A percentile compares a stretch with the other conserved stretches of the same genome.
These are phyloP conservation scores for Schwanniomyces occidentalis DNA, from an alignment of 805 yeast species.

Conservation along the genomic window DNA sequence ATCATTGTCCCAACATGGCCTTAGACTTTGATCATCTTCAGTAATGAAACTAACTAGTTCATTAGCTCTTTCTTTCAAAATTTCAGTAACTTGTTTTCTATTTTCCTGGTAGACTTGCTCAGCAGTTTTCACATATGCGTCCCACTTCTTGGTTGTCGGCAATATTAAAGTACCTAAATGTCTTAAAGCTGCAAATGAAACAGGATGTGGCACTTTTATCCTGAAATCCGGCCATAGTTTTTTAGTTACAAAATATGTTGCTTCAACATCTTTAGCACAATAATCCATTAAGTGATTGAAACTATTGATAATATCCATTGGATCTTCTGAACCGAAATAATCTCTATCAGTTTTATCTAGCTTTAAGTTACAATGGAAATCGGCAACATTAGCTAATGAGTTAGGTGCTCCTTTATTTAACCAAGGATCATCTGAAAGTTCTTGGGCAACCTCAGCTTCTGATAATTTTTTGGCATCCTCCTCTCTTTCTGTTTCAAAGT, in stretches of 20 bases:
- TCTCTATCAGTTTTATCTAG: constrained; percentile 72
- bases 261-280: constrained; percentile 82
- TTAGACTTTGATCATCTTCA: constrained; percentile 22
- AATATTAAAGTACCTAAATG: constrained; percentile 71
- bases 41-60: constrained; percentile 49
- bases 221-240: constrained; percentile 70
- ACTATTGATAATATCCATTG: constrained; percentile 52
- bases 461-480: constrained; percentile 2
- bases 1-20: constrained; percentile 51
- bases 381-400: constrained; percentile 76
- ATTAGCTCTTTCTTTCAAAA: constrained; percentile 59
- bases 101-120: constrained; percentile 67
- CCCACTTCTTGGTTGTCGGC: constrained; percentile 79
- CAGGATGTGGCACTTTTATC: constrained; percentile 84
- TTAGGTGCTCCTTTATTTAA: constrained; percentile 71
- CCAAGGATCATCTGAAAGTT: constrained; percentile 77
- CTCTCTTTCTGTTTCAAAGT: constrained; percentile 7
- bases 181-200: constrained; percentile 83
- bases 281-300: constrained; percentile 67
- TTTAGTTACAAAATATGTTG: constrained; percentile 69
- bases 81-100: constrained; percentile 54
- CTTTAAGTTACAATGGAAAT: constrained; percentile 68
- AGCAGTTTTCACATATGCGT: constrained; percentile 63
- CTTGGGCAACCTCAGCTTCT: constrained; percentile 25
- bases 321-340: constrained; percentile 55